Evolutionary conservation across 106 monocot genomes (phyloP).

Genomic region (Platanthera zijinensis): DNA sequence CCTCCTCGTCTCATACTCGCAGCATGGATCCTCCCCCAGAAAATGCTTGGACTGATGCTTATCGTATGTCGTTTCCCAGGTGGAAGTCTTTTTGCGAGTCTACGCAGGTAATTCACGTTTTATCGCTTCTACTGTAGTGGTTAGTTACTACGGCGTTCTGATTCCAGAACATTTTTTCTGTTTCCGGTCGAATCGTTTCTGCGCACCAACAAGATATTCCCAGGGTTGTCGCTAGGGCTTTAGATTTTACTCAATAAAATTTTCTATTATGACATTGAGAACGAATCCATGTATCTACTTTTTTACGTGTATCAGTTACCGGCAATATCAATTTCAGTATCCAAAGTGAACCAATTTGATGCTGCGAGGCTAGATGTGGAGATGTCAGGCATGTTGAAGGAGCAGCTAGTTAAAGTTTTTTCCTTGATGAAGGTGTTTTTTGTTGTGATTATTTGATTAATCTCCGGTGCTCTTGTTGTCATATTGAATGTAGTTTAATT

Average conservation of each 20-base stretch:
- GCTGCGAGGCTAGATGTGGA: slow-evolving; percentile 95
- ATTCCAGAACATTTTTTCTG: background rate
- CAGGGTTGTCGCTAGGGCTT: background rate
- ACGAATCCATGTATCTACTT: background rate
- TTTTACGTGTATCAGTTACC: slow-evolving; percentile 8
- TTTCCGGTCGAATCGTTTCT: background rate
- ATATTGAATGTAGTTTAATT: background rate
- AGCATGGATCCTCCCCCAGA: slow-evolving; percentile 33
- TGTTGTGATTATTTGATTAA: background rate
- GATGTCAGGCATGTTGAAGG: slow-evolving; percentile 97
- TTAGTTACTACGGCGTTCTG: background rate
- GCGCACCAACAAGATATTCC: background rate
- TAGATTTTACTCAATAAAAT: background rate
- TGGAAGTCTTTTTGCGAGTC: slow-evolving; percentile 28
- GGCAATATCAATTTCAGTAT: slow-evolving; percentile 59
- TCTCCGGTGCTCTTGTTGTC: background rate
- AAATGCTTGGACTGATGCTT: slow-evolving; percentile 40
- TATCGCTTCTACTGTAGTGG: background rate
- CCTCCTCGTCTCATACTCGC: slow-evolving; percentile 9
- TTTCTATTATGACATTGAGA: background rate
- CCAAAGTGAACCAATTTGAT: slow-evolving; percentile 95
- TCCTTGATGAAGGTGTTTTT: slow-evolving; percentile 80
- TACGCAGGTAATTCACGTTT: slow-evolving; percentile 22
- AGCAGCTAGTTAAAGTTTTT: slow-evolving; percentile 93
- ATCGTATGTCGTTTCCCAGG: slow-evolving; percentile 19